Base-by-base conservation (phyloP, 495 filamentous ascomycete species). In the Penicillium taxi region DNA sequence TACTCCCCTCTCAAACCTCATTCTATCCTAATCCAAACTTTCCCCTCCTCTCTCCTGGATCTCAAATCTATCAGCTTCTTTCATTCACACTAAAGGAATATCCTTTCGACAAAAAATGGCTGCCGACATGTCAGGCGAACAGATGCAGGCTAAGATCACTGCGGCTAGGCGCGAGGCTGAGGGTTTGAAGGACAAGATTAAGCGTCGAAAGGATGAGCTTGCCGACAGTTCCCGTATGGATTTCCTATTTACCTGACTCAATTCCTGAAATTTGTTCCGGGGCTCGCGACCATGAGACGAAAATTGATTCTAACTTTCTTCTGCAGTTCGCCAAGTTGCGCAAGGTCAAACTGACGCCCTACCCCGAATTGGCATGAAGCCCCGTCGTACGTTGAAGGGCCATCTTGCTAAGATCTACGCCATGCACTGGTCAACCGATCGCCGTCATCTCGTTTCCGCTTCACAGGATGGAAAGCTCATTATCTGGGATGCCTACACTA, bases 391-490 rank as follows among this genome's bases (percentile, higher is more conserved):
- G 22, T 68, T 98, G 40, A 96, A 96, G 70, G 91, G 91, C 30
- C 91, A 98, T 76, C 68, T 98, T 21, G 91, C 91, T 38, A 98
- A 98, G 69, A 98, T 98, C 48, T 98, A 98, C 64, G 88, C 91
- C 45, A 98, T 98, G 91, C 93, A 98, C 69, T 98, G 91, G 91
- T 96, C 93, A 13, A 98, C 93, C 42, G 91, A 98, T 67, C 81
- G 91, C 55, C 84, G 91, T 64, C 93, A 96, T 66, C 77, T 98
- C 39, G 91, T 98, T 25, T 98, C 91, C 6, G 91, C 91, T 44
- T 98, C 91, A 47, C 91, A 98, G 64, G 91, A 98, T 56, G 91
- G 91, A 58, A 98, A 98, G 73, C 80, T 98, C 46, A 98, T 98
- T 63, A 96, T 98, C 54, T 98, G 91, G 91, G 91, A 98, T 64